phyloP scores from a whole-genome alignment of 2,329 filamentous ascomycete genomes.

The Tolypocladium sp. region DNA sequence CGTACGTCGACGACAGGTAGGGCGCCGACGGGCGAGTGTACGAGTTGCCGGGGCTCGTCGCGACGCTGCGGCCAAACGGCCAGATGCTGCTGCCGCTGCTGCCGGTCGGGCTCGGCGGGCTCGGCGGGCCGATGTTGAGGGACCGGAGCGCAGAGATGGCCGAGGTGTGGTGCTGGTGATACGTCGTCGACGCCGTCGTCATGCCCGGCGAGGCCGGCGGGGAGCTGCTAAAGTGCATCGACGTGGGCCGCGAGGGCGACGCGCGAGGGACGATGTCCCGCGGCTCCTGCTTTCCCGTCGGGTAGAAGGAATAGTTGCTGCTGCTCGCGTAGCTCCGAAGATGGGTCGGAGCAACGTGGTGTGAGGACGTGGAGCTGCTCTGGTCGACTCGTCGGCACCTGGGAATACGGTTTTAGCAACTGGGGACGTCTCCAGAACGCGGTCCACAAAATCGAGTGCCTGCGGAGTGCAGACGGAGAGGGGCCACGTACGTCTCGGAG shows the following conservation, averaged over 20 bases:
- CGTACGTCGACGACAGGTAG: slow-evolving; percentile 42
- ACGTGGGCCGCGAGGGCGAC: slow-evolving; percentile 50
- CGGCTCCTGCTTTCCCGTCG: slow-evolving; percentile 38
- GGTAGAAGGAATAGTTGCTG: slow-evolving; percentile 33
- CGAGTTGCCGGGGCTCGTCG: slow-evolving; percentile 43
- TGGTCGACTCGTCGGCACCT: slow-evolving; percentile 49
- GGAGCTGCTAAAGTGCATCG: slow-evolving; percentile 42
- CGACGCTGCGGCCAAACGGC: slow-evolving; percentile 43
- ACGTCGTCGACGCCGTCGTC: slow-evolving; percentile 11
- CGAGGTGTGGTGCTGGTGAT: slow-evolving; percentile 32
- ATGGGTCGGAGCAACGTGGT: slow-evolving; percentile 14
- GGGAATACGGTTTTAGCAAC: slow-evolving; percentile 10
- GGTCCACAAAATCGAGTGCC: neutral
- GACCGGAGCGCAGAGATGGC: slow-evolving; percentile 48
- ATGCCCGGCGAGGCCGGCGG: slow-evolving; percentile 38
- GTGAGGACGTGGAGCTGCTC: slow-evolving; percentile 22
- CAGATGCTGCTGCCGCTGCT: slow-evolving; percentile 36
- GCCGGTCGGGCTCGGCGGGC: slow-evolving; percentile 43
- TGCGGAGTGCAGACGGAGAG: neutral
- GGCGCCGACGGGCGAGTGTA: slow-evolving; percentile 33
- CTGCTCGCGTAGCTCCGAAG: slow-evolving; percentile 18
- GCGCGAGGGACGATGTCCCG: slow-evolving; percentile 56
- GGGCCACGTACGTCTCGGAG: slow-evolving; percentile 47
- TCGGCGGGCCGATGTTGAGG: slow-evolving; percentile 42
- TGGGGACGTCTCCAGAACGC: neutral